These are phyloP conservation scores for Hygrophila difformis DNA, from an alignment of 257 asterid genomes.

Conservation along the genomic window DNA sequence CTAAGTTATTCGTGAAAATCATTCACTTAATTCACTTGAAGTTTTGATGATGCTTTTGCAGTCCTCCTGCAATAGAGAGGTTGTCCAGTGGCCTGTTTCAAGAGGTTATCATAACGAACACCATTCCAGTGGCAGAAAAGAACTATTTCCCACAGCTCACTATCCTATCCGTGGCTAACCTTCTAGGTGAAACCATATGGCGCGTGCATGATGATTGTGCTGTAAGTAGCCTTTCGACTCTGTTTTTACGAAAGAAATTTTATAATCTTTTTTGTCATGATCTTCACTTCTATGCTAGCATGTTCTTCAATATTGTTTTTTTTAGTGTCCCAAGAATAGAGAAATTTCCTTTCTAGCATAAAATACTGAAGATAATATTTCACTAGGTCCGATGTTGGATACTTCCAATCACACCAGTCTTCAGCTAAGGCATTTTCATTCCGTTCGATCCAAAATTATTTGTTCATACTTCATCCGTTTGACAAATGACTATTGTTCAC, in stretches of 20 bases:
- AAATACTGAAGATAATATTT: too few species aligned
- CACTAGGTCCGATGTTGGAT: too few species aligned
- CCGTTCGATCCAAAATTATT: too few species aligned
- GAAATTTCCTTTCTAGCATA: too few species aligned
- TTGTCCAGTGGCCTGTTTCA: slow-evolving; percentile 87
- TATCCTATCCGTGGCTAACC: slow-evolving; percentile 81
- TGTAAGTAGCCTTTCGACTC: slow-evolving; percentile 39
- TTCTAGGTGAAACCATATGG: slow-evolving; percentile 89
- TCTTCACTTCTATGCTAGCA: too few species aligned
- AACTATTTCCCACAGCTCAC: slow-evolving; percentile 93
- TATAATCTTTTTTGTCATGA: background rate
- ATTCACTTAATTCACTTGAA: background rate
- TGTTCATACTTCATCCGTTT: too few species aligned
- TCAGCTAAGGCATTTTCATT: too few species aligned
- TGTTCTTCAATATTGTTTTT: too few species aligned
- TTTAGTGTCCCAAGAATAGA: too few species aligned
- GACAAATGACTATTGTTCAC: too few species aligned
- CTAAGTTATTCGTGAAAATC: slow-evolving; percentile 13
- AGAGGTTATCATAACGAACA: slow-evolving; percentile 90
- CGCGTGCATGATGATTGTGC: slow-evolving; percentile 89
- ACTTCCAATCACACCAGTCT: too few species aligned
- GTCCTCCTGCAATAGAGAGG: slow-evolving; percentile 95
- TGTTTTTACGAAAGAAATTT: background rate
- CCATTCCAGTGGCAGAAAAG: slow-evolving; percentile 78
- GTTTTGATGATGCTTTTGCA: slow-evolving; percentile 29